Conservation (phyloP, 768 basidiomycete species). For the Phylloporus arenicola region DNA sequence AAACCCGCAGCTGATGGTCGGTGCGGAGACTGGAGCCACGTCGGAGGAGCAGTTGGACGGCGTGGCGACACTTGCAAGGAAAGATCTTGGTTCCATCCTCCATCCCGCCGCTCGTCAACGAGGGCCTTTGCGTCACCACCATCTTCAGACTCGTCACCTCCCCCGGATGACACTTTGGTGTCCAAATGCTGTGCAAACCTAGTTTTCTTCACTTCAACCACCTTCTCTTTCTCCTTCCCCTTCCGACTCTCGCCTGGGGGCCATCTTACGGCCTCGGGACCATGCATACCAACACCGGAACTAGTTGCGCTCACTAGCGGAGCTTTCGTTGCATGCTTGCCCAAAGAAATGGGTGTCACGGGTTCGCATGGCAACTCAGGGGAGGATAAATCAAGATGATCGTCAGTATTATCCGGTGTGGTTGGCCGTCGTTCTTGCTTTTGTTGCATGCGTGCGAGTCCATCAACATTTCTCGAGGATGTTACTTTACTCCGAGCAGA, state of each 20-base stretch:
- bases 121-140: not conserved
- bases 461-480: slow-evolving; percentile 5
- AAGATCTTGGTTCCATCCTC: slow-evolving; percentile 30
- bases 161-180: slow-evolving; percentile 20
- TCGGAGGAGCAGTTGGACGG: slow-evolving; percentile 33
- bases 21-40: slow-evolving; percentile 38
- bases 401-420: slow-evolving; percentile 13
- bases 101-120: slow-evolving; percentile 16
- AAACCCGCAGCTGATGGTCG: slow-evolving; percentile 23
- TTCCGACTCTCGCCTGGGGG: slow-evolving; percentile 38
- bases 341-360: slow-evolving; percentile 28
- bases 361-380: slow-evolving; percentile 31
- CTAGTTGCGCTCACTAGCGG: slow-evolving; percentile 2
- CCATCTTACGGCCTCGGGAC: slow-evolving; percentile 52
- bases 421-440: slow-evolving; percentile 6
- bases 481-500: slow-evolving; percentile 1
- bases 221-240: slow-evolving; percentile 22
- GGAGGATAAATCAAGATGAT: slow-evolving; percentile 19
- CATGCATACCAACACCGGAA: slow-evolving; percentile 31
- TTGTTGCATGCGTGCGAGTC: not conserved
- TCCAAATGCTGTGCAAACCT: slow-evolving; percentile 37
- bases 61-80: slow-evolving; percentile 58
- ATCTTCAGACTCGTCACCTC: slow-evolving; percentile 6
- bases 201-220: slow-evolving; percentile 36
- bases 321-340: slow-evolving; percentile 17